These are phyloP conservation scores for Colletotrichum filicis DNA, from an alignment of 2,329 filamentous ascomycete genomes.

Conservation along the genomic window DNA sequence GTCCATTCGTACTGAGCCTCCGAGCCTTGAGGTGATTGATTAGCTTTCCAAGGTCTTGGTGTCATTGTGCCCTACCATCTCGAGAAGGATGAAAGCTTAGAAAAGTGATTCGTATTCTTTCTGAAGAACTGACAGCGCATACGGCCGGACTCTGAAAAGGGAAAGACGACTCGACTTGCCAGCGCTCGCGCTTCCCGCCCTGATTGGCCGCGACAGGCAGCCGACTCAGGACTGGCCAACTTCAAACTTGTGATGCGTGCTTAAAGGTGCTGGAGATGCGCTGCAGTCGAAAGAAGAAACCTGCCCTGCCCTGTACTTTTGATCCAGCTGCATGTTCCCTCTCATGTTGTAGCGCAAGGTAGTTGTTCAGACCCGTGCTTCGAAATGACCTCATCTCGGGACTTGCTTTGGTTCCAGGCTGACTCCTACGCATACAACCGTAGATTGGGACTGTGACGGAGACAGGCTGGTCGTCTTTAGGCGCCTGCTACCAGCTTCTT, in stretches of 20 bases:
- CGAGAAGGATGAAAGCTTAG: too few relatives aligned
- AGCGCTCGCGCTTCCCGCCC: background rate
- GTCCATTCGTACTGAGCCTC: too few relatives aligned
- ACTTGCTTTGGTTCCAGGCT: background rate
- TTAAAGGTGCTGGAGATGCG: background rate
- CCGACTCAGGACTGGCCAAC: background rate
- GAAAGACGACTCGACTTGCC: slow-evolving; percentile 14
- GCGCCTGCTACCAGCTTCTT: slow-evolving; percentile 7
- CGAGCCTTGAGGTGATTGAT: background rate
- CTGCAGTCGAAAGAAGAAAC: slow-evolving; percentile 19
- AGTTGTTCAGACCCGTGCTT: background rate
- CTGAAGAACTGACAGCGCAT: background rate
- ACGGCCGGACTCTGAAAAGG: background rate
- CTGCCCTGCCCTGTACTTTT: background rate
- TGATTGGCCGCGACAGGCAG: slow-evolving; percentile 3
- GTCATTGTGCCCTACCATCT: too few relatives aligned
- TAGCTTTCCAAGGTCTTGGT: too few relatives aligned
- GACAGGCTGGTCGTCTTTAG: background rate
- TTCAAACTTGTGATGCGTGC: background rate
- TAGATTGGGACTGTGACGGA: background rate
- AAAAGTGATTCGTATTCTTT: too few relatives aligned
- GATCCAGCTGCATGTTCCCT: background rate
- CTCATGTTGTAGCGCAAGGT: background rate
- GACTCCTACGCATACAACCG: background rate
- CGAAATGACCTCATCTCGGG: background rate